Evolutionary conservation across 345 rosid species (phyloP).

Genomic region (Excoecaria cochinchinensis): DNA sequence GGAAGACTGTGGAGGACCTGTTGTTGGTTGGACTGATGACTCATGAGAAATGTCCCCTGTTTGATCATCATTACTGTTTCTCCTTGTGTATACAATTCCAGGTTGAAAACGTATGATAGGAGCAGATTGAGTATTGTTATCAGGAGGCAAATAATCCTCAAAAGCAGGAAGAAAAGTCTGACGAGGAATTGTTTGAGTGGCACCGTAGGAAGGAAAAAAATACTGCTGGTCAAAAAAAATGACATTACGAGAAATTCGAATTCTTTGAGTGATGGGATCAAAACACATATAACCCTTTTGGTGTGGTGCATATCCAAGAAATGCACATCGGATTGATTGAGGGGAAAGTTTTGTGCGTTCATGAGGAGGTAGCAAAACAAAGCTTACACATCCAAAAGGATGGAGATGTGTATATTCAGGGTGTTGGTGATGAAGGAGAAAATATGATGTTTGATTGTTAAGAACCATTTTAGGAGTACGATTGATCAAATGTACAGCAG

Average conservation of each 20-base stretch:
- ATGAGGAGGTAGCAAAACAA: not conserved
- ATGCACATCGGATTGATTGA: not conserved
- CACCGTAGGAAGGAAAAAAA: not conserved
- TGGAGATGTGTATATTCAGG: not conserved
- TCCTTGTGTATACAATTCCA: not conserved
- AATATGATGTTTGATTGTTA: constrained; percentile 5
- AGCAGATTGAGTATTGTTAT: no score
- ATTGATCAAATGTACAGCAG: not conserved
- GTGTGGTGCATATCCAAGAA: not conserved
- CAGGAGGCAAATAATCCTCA: no score
- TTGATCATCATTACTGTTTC: not conserved
- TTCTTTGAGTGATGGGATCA: not conserved
- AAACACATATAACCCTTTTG: constrained; percentile 1
- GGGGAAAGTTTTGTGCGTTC: not conserved
- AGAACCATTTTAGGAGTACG: not conserved
- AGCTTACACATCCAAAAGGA: not conserved
- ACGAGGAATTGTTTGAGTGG: not conserved
- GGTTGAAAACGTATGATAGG: no score
- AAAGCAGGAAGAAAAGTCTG: not conserved
- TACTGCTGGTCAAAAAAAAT: not conserved
- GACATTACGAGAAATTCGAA: not conserved
- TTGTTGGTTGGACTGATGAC: not conserved
- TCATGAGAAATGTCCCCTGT: not conserved
- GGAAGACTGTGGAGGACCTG: not conserved
- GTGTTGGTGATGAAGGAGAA: not conserved